Conservation (phyloP, 2,329 filamentous ascomycete genomes). For the Colletotrichum lindemuthianum region DNA sequence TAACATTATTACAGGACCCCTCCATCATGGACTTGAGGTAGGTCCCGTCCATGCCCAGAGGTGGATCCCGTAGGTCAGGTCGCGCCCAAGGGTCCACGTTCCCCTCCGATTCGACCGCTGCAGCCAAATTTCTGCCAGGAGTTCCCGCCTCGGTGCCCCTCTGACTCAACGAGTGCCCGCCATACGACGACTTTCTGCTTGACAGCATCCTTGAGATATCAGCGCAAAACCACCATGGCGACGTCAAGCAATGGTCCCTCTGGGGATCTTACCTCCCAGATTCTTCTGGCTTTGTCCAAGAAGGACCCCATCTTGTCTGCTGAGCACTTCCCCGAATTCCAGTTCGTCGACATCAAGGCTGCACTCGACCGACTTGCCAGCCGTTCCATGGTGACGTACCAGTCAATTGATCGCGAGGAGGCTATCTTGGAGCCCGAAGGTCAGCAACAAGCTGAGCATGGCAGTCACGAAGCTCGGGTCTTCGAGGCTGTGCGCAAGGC, state of each 20-base stretch:
- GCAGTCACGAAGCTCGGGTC: conserved; percentile 84
- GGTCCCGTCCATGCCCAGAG: too few relatives aligned
- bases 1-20: conserved; percentile 33
- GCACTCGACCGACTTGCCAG: conserved; percentile 87
- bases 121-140: conserved; percentile 33
- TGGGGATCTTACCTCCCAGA: conserved; percentile 69
- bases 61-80: too few relatives aligned
- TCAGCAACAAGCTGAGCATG: conserved; percentile 76
- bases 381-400: conserved; percentile 87
- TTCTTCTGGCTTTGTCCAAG: conserved; percentile 73
- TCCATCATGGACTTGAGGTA: too few relatives aligned
- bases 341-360: conserved; percentile 80
- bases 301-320: conserved; percentile 73
- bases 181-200: conserved; percentile 14
- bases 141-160: conserved; percentile 33
- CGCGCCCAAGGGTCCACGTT: conserved; percentile 29
- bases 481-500: conserved; percentile 78
- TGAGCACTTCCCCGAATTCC: conserved; percentile 73
- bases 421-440: conserved; percentile 80
- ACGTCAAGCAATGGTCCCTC: conserved; percentile 47
- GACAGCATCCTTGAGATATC: conserved; percentile 12
- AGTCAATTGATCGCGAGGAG: conserved; percentile 83
- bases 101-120: conserved; percentile 30
- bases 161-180: conserved; percentile 33
- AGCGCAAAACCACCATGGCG: conserved; percentile 51